Base-by-base conservation (phyloP, 108 stramenopile species). In the Cyclotella choctawhatcheeana region DNA sequence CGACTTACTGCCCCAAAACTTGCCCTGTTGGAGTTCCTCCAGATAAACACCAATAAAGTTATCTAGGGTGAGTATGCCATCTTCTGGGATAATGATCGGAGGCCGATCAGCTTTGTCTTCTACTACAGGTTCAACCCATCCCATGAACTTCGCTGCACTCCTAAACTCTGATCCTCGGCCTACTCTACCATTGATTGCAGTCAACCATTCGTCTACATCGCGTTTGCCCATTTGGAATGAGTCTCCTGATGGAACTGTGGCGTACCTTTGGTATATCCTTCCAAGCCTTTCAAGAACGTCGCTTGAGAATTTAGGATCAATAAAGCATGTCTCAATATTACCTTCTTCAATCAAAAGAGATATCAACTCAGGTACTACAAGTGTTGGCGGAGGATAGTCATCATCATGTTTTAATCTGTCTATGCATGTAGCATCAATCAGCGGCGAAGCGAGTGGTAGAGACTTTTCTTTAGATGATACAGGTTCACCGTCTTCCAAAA, bases 171-270 rank as follows among this genome's bases (percentile, higher is more conserved):
- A 86, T 5, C 93, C 92, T 59, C 96, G 69, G 2, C 88, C 88
- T 18, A 93, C 56, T 63, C 71, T 68, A 13, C 79, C 71, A 69
- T 97, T 96, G 77, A 94, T 93, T 1, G 50, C 52, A 29, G 91
- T 72, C 26, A 97, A 69, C 94, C 94, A 97, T 27, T 54, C 56
- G 63, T 97, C 93, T 7, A 95, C 94, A 59, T 92, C 91, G 13
- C 67, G 21, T 31, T 63, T 44, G 27, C 75, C 76, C 94, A 93
- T 91, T 56, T 84, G 74, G 53, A 82, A 71, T n/a, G 33, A 53
- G 0, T 13, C 13, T 1, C 32, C 51, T 33, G 20, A 22, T 52
- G 31, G 50, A n/a, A 37, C 27, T 8, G 88, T 84, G 40, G 91
- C 88, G 47, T 80, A 77, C 54, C 69, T 58, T 5, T 73, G 32